A percentile compares a stretch with the other conserved stretches of the same genome.
These are phyloP conservation scores for Penicillium aurantiogriseum DNA, from an alignment of 2,329 filamentous ascomycete genomes.

Conservation along the genomic window DNA sequence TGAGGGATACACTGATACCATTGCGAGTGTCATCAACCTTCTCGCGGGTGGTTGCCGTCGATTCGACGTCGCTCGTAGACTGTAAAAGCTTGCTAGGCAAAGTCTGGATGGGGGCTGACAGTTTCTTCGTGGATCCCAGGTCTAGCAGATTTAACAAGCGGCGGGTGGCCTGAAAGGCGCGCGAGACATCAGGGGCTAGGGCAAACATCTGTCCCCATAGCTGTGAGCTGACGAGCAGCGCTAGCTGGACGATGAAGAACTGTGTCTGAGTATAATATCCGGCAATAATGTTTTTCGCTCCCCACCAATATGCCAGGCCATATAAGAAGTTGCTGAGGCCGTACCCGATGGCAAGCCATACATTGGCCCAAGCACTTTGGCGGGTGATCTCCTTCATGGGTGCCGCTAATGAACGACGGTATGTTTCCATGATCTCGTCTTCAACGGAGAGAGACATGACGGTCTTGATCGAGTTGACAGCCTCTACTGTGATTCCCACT, in stretches of 20 bases:
- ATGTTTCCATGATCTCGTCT: conserved; percentile 47
- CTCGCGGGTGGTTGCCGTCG: neutral
- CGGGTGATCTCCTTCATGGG: conserved; percentile 49
- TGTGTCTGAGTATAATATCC: conserved; percentile 64
- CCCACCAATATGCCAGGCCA: conserved; percentile 77
- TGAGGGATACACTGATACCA: conserved; percentile 52
- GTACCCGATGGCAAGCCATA: conserved; percentile 46
- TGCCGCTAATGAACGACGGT: conserved; percentile 43
- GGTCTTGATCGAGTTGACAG: conserved; percentile 51
- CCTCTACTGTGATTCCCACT: conserved; percentile 51
- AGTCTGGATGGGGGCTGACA: neutral
- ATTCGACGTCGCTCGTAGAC: conserved; percentile 1
- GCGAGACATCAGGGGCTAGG: conserved; percentile 68
- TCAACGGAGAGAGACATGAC: conserved; percentile 53
- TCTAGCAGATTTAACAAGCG: conserved; percentile 50
- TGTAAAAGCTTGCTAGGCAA: neutral
- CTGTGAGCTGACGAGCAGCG: conserved; percentile 69
- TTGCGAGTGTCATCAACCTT: conserved; percentile 16
- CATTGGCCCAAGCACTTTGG: conserved; percentile 46
- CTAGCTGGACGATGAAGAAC: conserved; percentile 70
- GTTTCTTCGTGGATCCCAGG: conserved; percentile 20
- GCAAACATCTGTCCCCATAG: conserved; percentile 71
- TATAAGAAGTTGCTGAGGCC: conserved; percentile 63
- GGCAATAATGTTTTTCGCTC: conserved; percentile 64
- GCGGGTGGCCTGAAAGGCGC: conserved; percentile 60